These are phyloP conservation scores for Geotrichum reessii DNA, from an alignment of 1,139 yeast genomes.

Conservation along the genomic window DNA sequence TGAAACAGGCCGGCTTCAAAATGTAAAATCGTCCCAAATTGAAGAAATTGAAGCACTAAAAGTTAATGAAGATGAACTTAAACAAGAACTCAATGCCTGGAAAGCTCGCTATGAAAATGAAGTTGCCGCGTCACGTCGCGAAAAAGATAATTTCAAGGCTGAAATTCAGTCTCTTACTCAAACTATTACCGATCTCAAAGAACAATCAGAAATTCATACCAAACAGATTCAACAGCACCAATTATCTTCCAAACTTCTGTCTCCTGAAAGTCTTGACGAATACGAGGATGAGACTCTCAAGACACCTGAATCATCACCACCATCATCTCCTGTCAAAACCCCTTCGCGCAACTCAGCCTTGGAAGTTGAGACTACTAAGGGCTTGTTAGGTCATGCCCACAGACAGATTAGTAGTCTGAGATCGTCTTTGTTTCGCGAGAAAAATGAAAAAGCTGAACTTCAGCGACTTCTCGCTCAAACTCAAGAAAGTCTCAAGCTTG, in stretches of 20 bases:
- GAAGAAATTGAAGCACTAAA: conserved; percentile 33
- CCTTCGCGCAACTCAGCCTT: conserved; percentile 50
- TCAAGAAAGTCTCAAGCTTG: conserved; percentile 24
- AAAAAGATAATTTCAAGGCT: conserved; percentile 25
- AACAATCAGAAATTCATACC: conserved; percentile 34
- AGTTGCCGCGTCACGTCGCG: conserved; percentile 20
- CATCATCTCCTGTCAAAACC: conserved; percentile 41
- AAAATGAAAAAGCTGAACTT: conserved; percentile 35
- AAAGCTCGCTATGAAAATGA: conserved; percentile 26
- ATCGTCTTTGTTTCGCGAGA: conserved; percentile 32
- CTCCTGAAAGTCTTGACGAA: neutral
- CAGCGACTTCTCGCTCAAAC: conserved; percentile 28
- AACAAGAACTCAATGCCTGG: conserved; percentile 26
- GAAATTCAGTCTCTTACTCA: conserved; percentile 27
- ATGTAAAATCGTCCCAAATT: conserved; percentile 27
- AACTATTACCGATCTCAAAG: conserved; percentile 18
- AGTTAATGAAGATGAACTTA: conserved; percentile 29
- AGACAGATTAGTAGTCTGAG: conserved; percentile 35
- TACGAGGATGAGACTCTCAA: conserved; percentile 29
- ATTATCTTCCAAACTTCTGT: neutral
- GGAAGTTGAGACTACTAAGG: conserved; percentile 62
- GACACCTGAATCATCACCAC: conserved; percentile 36
- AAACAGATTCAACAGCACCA: neutral
- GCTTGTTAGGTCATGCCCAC: conserved; percentile 63
- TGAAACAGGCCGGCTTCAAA: conserved; percentile 27